These are phyloP conservation scores for Phyllosticta citriasiana DNA, from an alignment of 2,329 filamentous ascomycete genomes.

Conservation along the genomic window DNA sequence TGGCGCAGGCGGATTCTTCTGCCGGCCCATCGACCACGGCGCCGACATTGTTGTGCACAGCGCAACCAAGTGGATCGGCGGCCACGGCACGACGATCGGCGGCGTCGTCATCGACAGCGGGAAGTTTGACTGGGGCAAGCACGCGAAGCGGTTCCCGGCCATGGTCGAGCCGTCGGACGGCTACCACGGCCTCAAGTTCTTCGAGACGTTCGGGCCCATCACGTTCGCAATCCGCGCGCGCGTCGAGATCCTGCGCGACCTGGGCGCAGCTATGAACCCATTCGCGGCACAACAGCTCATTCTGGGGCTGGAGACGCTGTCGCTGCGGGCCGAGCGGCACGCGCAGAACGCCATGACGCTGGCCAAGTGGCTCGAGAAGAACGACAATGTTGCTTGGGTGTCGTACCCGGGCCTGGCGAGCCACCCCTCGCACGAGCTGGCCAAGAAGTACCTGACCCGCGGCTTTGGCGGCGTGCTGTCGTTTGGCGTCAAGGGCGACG, in stretches of 20 bases:
- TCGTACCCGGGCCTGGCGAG: slow-evolving; percentile 81
- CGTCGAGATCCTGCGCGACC: slow-evolving; percentile 81
- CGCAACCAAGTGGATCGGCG: slow-evolving; percentile 94
- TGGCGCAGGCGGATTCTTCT: slow-evolving; percentile 82
- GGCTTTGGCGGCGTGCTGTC: slow-evolving; percentile 87
- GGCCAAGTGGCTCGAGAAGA: slow-evolving; percentile 73
- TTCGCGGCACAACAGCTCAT: slow-evolving; percentile 90
- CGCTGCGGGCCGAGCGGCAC: slow-evolving; percentile 75
- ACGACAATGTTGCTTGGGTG: slow-evolving; percentile 81
- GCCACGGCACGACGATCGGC: slow-evolving; percentile 84
- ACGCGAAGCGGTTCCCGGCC: slow-evolving; percentile 79
- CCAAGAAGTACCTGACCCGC: slow-evolving; percentile 76
- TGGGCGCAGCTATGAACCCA: slow-evolving; percentile 74
- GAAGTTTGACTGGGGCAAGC: slow-evolving; percentile 87
- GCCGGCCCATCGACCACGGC: slow-evolving; percentile 77
- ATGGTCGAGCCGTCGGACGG: slow-evolving; percentile 81
- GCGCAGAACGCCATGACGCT: slow-evolving; percentile 72
- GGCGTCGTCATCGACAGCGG: slow-evolving; percentile 80
- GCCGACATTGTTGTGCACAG: slow-evolving; percentile 92
- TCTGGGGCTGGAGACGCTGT: slow-evolving; percentile 81
- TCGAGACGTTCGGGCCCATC: slow-evolving; percentile 77
- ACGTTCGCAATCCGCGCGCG: slow-evolving; percentile 77
- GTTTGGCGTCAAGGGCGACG: slow-evolving; percentile 87
- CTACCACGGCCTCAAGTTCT: slow-evolving; percentile 91
- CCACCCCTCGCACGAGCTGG: slow-evolving; percentile 68